These are phyloP conservation scores for Leccinum rimulosum DNA, from an alignment of 768 basidiomycete species.

Conservation along the genomic window DNA sequence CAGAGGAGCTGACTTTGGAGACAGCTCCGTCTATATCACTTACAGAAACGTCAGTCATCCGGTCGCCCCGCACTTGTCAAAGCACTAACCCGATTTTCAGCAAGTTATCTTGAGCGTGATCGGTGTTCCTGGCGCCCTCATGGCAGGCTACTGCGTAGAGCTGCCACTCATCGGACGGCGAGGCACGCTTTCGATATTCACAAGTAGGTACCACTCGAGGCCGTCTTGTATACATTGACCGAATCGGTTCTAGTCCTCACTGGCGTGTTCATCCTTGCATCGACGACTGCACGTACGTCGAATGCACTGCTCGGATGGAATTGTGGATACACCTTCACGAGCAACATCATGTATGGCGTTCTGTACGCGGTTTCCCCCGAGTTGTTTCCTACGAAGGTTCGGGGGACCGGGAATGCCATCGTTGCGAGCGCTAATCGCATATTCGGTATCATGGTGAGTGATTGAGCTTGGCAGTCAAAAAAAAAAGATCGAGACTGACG, in stretches of 20 bases:
- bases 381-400: slow-evolving; percentile 50
- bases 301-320: slow-evolving; percentile 56
- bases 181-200: slow-evolving; percentile 52
- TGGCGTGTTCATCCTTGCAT: slow-evolving; percentile 55
- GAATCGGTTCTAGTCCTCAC: slow-evolving; percentile 38
- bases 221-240: not conserved
- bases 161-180: slow-evolving; percentile 49
- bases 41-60: slow-evolving; percentile 60
- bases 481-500: not conserved
- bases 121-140: slow-evolving; percentile 54
- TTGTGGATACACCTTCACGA: slow-evolving; percentile 55
- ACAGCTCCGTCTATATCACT: slow-evolving; percentile 65
- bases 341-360: slow-evolving; percentile 57
- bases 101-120: slow-evolving; percentile 57
- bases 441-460: slow-evolving; percentile 55
- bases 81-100: slow-evolving; percentile 26
- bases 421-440: slow-evolving; percentile 52
- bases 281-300: slow-evolving; percentile 54
- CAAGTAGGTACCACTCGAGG: slow-evolving; percentile 30
- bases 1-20: slow-evolving; percentile 69
- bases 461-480: not conserved
- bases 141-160: slow-evolving; percentile 56
- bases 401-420: slow-evolving; percentile 57
- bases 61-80: not conserved
- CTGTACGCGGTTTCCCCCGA: slow-evolving; percentile 45